Base-by-base conservation (phyloP, 257 asterid genomes). In the Nicotiana undulata region DNA sequence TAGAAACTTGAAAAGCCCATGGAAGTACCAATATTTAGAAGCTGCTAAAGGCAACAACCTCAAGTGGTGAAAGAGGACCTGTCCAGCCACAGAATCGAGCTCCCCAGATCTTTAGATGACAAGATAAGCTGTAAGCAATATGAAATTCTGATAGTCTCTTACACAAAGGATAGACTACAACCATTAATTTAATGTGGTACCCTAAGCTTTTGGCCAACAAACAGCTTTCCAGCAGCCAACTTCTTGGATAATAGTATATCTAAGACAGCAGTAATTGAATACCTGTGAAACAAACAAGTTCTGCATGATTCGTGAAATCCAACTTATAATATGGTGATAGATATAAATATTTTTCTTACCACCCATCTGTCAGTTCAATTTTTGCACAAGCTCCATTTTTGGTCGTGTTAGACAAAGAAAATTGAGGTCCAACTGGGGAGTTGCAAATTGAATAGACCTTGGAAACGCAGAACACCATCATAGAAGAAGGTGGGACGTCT, bases 181-280 rank as follows among this genome's bases (percentile, higher is more conserved):
- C 53, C 56, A 74, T 78, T 79, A 86, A 82, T 80, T 64, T 58
- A 66, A 83, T 79, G 78, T 61, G 65, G 46, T 93, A 92, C 98
- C 89, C 93, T 91, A 80, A 96, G 93, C 82, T 96, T 96, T 91
- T 96, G 99, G 63, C 99, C 99, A 81, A 94, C 67, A 85, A 94
- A 96, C 88, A 96, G 80, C 85, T 94, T 94, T 81, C 94, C 90
- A 66, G 97, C 86, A 82, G 90, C 90, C 86, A 92, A 92, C 85
- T 85, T 89, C 85, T 84, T 90, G 77, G 93, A 88, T 52, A 96
- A 92, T 79, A 77, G 90, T 81, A 82, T 94, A 87, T 96, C 99
- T 91, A 96, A 88, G 80, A 81, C 82, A 84, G 97, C 98, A 85
- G 79, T 86, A 81, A 96, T 75, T 3, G 93, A 88, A 84, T 96